These are phyloP conservation scores for Parmelia sp. DNA, from an alignment of 495 filamentous ascomycete species.

Conservation along the genomic window DNA sequence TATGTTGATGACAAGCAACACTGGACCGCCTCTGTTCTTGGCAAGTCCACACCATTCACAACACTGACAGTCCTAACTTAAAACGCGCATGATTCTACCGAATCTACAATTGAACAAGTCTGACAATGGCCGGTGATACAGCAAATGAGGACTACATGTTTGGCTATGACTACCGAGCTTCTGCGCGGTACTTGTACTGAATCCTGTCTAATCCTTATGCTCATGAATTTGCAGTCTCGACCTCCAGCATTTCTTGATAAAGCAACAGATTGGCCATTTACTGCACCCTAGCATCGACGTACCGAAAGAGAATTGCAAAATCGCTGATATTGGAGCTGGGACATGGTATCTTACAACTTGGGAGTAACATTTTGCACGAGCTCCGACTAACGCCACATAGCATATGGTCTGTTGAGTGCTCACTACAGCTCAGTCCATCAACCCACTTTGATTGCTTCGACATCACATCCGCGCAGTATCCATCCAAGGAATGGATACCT, in stretches of 20 bases:
- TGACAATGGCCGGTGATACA: not conserved
- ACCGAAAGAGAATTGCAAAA: not conserved
- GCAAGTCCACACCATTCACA: not conserved
- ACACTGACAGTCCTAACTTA: not conserved
- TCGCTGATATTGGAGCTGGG: constrained; percentile 1
- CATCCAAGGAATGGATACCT: constrained; percentile 8
- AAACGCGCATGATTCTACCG: not conserved
- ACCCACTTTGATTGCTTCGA: constrained; percentile 16
- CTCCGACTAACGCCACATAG: not conserved
- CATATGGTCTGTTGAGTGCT: not conserved
- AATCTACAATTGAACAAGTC: not conserved
- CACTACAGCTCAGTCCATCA: constrained; percentile 2
- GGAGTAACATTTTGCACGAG: not conserved
- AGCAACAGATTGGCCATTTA: not conserved
- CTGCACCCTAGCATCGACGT: not conserved
- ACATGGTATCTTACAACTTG: not conserved
- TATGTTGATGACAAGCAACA: not conserved
- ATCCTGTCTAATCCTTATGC: not conserved
- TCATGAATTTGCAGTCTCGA: not conserved
- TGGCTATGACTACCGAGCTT: not conserved
- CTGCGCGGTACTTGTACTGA: not conserved
- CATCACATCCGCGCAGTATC: constrained; percentile 15
- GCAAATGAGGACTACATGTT: constrained; percentile 1
- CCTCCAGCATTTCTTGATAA: not conserved
- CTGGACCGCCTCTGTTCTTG: not conserved